Evolutionary conservation across 2,329 filamentous ascomycete species (phyloP), one percentile per base, ranked within the genome.

Genomic region (Talaromyces sp.): DNA sequence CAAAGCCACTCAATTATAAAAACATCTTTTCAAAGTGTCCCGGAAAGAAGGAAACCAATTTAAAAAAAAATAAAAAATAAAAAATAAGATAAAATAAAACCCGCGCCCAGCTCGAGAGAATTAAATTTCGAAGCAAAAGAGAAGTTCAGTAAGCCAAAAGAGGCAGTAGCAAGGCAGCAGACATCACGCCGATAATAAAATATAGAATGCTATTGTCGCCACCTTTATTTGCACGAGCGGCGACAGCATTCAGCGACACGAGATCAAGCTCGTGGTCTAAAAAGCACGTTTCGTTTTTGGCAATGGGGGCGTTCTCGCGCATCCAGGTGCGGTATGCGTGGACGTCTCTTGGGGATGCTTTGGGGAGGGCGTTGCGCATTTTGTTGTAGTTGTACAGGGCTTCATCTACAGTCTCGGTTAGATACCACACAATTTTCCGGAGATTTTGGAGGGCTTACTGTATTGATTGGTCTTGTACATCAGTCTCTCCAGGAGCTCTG

Each of bases 381-480:
- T 75, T 76, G 62, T 74, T 78, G 65, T 82, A 86, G 55, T 76
- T 75, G 59, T 71, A 72, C 21, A 78, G 75, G 4, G 75, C 73
- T 41, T 72, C 76, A 59, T 78, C 77, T 76, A 35, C 6, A 55
- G 21, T 21, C n/a, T 26, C 11, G 11, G 21, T 46, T 24, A 46
- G 43, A 3, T 46, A 7, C 38, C 3, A n/a, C 49, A 41, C 27
- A 27, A 6, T 27, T 27, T 3, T 27, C 26, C 6, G 26, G 26
- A 6, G 26, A 6, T 3, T 27, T 27, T 27, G 24, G 46, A 60
- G 55, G 61, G 68, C 80, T 73, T 73, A 85, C 83, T 85, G 66
- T 88, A 88, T 69, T 87, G 84, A 59, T 84, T 82, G 13, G 84
- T 78, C 67, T 87, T 87, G 35, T 81, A 73, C 58, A 82, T 83